Conservation (phyloP, 768 basidiomycete genomes). For the Cystobasidium tubakii region DNA sequence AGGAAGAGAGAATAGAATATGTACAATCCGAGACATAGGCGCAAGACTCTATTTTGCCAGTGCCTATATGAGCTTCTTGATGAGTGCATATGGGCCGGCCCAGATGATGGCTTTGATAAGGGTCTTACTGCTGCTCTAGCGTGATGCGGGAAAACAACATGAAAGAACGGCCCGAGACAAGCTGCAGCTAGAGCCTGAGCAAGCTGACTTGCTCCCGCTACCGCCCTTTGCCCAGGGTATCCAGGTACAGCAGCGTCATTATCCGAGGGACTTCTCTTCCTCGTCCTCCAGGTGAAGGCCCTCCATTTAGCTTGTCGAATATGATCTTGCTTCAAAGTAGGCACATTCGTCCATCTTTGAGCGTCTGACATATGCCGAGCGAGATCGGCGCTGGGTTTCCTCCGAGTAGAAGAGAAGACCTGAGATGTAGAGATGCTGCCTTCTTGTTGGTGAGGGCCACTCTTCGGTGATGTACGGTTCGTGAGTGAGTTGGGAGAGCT, state of each 20-base stretch:
- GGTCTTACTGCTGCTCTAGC: neutral
- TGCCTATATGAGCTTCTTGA: neutral
- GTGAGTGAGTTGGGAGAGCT: neutral
- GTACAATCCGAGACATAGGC: neutral
- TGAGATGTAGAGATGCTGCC: neutral
- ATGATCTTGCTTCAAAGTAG: neutral
- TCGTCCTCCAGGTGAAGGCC: neutral
- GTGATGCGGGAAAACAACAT: neutral
- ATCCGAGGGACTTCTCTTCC: slow-evolving; percentile 6
- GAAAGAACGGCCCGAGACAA: neutral
- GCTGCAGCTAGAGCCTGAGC: neutral
- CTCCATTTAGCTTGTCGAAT: neutral
- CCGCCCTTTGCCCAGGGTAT: neutral
- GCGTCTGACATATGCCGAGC: neutral
- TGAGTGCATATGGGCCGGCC: neutral
- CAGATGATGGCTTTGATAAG: neutral
- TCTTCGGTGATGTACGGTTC: neutral
- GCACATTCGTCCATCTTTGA: neutral
- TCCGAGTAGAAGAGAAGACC: neutral
- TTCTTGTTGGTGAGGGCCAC: neutral
- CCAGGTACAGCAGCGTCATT: neutral
- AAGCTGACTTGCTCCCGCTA: neutral
- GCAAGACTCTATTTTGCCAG: neutral
- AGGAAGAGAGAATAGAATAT: neutral
- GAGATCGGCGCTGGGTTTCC: neutral